phyloP scores from a whole-genome alignment of 495 filamentous ascomycete species.

The Lasiosphaeria hispida region DNA sequence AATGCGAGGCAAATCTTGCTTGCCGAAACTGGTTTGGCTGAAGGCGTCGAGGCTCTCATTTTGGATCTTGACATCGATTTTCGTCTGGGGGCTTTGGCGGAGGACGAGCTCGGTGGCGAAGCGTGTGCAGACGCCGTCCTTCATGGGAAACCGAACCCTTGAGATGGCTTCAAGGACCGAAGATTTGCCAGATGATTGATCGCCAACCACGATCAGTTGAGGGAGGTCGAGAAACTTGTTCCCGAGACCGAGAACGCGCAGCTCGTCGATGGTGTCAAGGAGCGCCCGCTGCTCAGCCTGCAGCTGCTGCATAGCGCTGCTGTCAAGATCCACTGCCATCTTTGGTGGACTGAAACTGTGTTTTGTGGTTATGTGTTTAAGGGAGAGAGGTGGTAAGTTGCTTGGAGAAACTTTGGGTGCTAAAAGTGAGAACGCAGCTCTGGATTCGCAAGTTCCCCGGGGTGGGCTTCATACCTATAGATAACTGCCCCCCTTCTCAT shows the following conservation, averaged over 20 bases:
- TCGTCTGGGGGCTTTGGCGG: conserved; percentile 32
- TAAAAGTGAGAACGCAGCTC: too few relatives aligned
- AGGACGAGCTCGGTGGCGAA: conserved; percentile 57
- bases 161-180: conserved; percentile 64
- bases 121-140: conserved; percentile 49
- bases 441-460: too few relatives aligned
- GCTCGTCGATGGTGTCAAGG: conserved; percentile 53
- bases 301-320: conserved; percentile 23
- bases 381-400: too few relatives aligned
- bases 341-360: too few relatives aligned
- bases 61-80: conserved; percentile 26
- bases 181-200: conserved; percentile 60
- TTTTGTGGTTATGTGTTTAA: too few relatives aligned
- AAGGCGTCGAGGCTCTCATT: conserved; percentile 21
- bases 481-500: too few relatives aligned
- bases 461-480: too few relatives aligned
- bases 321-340: conserved; percentile 16
- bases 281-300: conserved; percentile 31
- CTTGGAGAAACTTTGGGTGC: too few relatives aligned
- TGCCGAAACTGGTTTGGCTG: conserved; percentile 31
- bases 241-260: conserved; percentile 51
- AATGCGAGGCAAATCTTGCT: conserved; percentile 37
- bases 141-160: conserved; percentile 53
- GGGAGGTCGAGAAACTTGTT: conserved; percentile 52
- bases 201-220: conserved; percentile 60